phyloP scores from a whole-genome alignment of 495 filamentous ascomycete species.

The Margaritispora aquatica region DNA sequence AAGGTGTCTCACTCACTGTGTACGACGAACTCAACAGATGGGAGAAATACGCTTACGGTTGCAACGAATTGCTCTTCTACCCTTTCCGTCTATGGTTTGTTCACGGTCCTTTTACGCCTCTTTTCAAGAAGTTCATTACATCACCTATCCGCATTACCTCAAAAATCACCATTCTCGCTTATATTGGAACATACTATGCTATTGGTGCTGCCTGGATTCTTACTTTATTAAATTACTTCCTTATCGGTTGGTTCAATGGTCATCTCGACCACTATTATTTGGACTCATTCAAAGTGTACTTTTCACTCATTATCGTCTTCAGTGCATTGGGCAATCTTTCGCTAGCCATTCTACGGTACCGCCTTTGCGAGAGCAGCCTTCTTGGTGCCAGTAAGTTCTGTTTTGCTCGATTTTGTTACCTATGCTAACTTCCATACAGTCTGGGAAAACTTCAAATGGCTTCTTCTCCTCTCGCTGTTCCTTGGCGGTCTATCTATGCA shows the following conservation, averaged over 20 bases:
- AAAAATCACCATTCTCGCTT: slow-evolving; percentile 65
- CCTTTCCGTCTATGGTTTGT: slow-evolving; percentile 44
- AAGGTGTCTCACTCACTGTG: slow-evolving; percentile 68
- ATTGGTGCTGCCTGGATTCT: slow-evolving; percentile 5
- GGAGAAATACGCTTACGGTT: slow-evolving; percentile 58
- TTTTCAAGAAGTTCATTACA: slow-evolving; percentile 54
- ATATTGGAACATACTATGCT: slow-evolving; percentile 47
- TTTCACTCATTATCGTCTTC: slow-evolving; percentile 37
- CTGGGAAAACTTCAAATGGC: slow-evolving; percentile 56
- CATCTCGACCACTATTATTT: slow-evolving; percentile 48
- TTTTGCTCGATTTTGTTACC: background rate
- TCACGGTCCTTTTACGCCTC: slow-evolving; percentile 53
- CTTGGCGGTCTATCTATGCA: slow-evolving; percentile 58
- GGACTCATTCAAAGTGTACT: slow-evolving; percentile 43
- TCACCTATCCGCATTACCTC: slow-evolving; percentile 55
- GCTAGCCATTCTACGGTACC: slow-evolving; percentile 5
- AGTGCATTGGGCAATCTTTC: slow-evolving; percentile 6
- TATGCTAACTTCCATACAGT: slow-evolving; percentile 21
- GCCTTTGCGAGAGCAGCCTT: slow-evolving; percentile 14
- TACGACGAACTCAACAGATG: slow-evolving; percentile 70
- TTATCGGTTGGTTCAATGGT: slow-evolving; percentile 44
- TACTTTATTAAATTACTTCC: slow-evolving; percentile 42
- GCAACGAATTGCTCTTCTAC: slow-evolving; percentile 60
- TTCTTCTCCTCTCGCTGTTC: slow-evolving; percentile 54
- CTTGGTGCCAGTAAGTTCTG: slow-evolving; percentile 13